Conservation (phyloP, 1,284 basidiomycete species). For the Sanghuangporus weigelae region DNA sequence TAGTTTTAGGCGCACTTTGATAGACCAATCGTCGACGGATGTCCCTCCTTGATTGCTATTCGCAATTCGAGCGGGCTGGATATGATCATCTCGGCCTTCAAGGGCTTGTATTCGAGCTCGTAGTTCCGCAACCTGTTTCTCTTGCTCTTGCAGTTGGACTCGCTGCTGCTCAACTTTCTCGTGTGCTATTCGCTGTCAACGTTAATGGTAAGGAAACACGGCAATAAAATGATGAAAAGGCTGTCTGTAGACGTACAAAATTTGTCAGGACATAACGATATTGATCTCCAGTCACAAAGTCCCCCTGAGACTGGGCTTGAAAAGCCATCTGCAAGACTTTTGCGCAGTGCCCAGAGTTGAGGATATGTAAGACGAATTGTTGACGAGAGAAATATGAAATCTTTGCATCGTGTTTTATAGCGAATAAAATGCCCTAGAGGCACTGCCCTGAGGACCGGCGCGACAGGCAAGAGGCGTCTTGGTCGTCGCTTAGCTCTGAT, state of each 20-base stretch:
- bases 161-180: constrained; percentile 81
- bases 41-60: constrained; percentile 41
- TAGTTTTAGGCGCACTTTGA: constrained; percentile 48
- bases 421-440: neutral
- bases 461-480: neutral
- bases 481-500: constrained; percentile 1
- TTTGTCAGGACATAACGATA: constrained; percentile 76
- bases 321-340: constrained; percentile 5
- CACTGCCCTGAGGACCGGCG: constrained; percentile 9
- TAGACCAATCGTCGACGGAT: constrained; percentile 79
- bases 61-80: constrained; percentile 29
- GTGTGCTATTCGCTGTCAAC: constrained; percentile 68
- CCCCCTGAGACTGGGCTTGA: constrained; percentile 25
- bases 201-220: neutral
- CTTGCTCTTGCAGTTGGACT: constrained; percentile 72
- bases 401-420: neutral
- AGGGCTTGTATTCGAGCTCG: constrained; percentile 63
- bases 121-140: constrained; percentile 69
- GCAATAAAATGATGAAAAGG: neutral
- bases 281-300: constrained; percentile 64
- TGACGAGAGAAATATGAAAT: neutral
- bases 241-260: constrained; percentile 48
- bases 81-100: constrained; percentile 50
- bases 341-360: neutral
- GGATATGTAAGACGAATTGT: neutral